Percentiles rank a stretch among this genome's conserved stretches.
Evolutionary conservation across 2,329 filamentous ascomycete genomes (phyloP).

Genomic region (Fusarium succisae): DNA sequence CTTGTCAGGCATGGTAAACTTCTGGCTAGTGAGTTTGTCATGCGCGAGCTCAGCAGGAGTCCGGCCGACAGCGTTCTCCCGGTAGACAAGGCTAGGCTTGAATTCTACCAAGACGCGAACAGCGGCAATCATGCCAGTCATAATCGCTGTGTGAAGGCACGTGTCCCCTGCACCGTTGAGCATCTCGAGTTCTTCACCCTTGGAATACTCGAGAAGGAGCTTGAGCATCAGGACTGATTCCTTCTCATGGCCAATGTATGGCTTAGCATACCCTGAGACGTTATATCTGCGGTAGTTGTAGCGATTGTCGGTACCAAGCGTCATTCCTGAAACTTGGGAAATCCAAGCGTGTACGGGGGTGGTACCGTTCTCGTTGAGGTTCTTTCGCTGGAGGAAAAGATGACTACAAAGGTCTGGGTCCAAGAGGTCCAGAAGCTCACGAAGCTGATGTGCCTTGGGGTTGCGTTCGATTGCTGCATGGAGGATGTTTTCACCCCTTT

Average conservation of each 20-base stretch:
- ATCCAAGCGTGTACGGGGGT: conserved; percentile 74
- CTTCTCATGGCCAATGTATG: conserved; percentile 38
- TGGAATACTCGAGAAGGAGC: conserved; percentile 63
- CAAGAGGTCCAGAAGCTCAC: conserved; percentile 65
- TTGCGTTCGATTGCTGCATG: conserved; percentile 61
- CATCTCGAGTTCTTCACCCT: conserved; percentile 64
- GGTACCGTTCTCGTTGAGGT: conserved; percentile 59
- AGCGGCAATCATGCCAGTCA: conserved; percentile 48
- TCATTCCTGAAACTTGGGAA: conserved; percentile 39
- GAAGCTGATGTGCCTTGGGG: conserved; percentile 50
- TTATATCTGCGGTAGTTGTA: conserved; percentile 20
- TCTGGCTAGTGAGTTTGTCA: conserved; percentile 59
- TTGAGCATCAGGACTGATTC: conserved; percentile 55
- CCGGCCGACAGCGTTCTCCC: conserved; percentile 79
- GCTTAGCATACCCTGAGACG: conserved; percentile 6
- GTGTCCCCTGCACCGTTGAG: conserved; percentile 74
- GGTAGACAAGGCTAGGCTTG: conserved; percentile 68
- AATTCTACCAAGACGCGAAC: conserved; percentile 60
- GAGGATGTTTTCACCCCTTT: conserved; percentile 71
- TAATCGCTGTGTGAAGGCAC: conserved; percentile 67
- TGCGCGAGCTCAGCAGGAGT: conserved; percentile 76
- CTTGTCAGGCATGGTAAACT: conserved; percentile 43
- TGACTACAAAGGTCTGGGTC: conserved; percentile 64
- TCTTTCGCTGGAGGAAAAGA: conserved; percentile 68
- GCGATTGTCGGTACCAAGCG: background rate